A percentile compares a stretch with the other conserved stretches of the same genome.
These are phyloP conservation scores for Lyophyllum atratum DNA, from an alignment of 768 basidiomycete species.

Conservation along the genomic window DNA sequence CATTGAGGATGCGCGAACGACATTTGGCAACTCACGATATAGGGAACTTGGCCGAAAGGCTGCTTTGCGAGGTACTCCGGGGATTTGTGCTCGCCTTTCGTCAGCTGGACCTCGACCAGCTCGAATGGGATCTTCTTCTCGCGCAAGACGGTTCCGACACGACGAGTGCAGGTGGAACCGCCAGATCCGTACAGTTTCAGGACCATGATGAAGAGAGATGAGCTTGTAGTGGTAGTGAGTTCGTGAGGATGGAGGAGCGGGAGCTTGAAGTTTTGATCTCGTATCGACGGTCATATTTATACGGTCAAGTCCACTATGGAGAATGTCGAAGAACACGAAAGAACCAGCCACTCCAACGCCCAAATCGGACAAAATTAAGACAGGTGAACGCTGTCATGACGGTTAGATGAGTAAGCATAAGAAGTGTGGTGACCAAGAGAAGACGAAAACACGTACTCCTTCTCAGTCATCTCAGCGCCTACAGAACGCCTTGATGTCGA, in stretches of 20 bases:
- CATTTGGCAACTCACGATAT: slow-evolving; percentile 37
- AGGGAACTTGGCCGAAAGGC: slow-evolving; percentile 68
- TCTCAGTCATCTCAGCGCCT: neutral
- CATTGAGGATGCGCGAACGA: neutral
- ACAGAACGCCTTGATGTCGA: neutral
- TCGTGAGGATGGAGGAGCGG: neutral
- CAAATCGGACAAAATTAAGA: neutral
- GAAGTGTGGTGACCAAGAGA: neutral
- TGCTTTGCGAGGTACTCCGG: slow-evolving; percentile 47
- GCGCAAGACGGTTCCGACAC: slow-evolving; percentile 51
- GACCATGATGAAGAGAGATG: slow-evolving; percentile 31
- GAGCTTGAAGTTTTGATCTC: neutral
- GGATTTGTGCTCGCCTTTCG: slow-evolving; percentile 47
- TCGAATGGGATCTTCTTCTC: slow-evolving; percentile 63
- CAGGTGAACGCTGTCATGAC: neutral
- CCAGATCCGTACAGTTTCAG: slow-evolving; percentile 41
- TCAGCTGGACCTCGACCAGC: slow-evolving; percentile 43
- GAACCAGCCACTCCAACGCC: neutral
- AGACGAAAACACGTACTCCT: neutral
- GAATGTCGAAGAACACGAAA: neutral
- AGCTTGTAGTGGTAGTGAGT: neutral
- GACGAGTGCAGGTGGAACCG: slow-evolving; percentile 48
- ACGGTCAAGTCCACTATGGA: neutral
- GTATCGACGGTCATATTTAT: slow-evolving; percentile 2
- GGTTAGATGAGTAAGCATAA: slow-evolving; percentile 1